These are phyloP conservation scores for Tetracladium marchalianum DNA, from an alignment of 495 filamentous ascomycete genomes.

Conservation along the genomic window DNA sequence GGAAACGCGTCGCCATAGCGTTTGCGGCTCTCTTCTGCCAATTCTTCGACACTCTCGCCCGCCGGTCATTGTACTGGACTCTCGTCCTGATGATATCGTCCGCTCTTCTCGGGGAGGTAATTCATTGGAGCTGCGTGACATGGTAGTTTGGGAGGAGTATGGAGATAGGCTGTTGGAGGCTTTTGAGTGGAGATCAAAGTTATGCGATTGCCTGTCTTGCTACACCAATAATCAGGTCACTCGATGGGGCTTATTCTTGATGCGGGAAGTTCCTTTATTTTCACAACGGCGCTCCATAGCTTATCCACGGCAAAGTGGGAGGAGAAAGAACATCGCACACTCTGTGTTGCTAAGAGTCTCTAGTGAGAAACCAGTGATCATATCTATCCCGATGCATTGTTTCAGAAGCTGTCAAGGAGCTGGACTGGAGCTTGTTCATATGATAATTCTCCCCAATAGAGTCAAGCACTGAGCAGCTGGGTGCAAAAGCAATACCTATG, in stretches of 20 bases:
- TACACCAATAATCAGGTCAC: slow-evolving; percentile 60
- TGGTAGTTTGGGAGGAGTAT: slow-evolving; percentile 26
- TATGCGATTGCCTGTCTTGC: slow-evolving; percentile 85
- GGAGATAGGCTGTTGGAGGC: slow-evolving; percentile 21
- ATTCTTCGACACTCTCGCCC: slow-evolving; percentile 50
- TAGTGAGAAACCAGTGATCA: slow-evolving; percentile 21
- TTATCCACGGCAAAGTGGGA: slow-evolving; percentile 57
- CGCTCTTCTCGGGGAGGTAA: slow-evolving; percentile 41
- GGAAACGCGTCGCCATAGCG: slow-evolving; percentile 99
- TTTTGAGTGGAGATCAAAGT: slow-evolving; percentile 94
- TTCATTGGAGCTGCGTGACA: slow-evolving; percentile 20
- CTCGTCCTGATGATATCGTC: slow-evolving; percentile 72
- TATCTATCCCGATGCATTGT: slow-evolving; percentile 18
- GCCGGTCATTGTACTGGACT: slow-evolving; percentile 18
- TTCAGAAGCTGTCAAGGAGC: slow-evolving; percentile 54
- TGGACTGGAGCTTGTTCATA: slow-evolving; percentile 58
- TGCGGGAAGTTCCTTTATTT: slow-evolving; percentile 70
- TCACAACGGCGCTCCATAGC: slow-evolving; percentile 50
- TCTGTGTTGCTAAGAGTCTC: slow-evolving; percentile 12
- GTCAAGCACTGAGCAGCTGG: slow-evolving; percentile 93
- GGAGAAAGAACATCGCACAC: slow-evolving; percentile 11
- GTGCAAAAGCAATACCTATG: slow-evolving; percentile 31
- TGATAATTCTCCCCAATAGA: slow-evolving; percentile 99
- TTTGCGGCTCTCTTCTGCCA: slow-evolving; percentile 38
- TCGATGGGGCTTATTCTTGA: slow-evolving; percentile 99